phyloP scores from a whole-genome alignment of 495 filamentous ascomycete species.

The Massariosphaeria phaeospora region DNA sequence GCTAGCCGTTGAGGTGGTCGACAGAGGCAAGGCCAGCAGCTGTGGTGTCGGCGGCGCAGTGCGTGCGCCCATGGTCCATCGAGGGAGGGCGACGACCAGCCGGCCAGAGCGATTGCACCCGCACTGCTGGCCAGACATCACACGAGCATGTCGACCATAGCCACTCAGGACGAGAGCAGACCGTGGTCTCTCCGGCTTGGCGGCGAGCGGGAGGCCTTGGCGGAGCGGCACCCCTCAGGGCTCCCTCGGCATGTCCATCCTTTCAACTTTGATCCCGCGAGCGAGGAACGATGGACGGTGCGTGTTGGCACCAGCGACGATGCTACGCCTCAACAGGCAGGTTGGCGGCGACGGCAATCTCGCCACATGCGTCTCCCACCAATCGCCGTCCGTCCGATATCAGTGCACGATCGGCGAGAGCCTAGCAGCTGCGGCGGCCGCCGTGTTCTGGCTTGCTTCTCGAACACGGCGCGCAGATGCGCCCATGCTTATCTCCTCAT shows the following conservation, averaged over 20 bases:
- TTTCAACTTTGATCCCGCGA: background rate
- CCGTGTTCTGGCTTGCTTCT: constrained; percentile 6
- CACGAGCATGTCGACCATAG: background rate
- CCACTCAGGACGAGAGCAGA: background rate
- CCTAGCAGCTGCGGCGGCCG: background rate
- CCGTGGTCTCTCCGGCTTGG: background rate
- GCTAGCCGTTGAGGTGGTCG: background rate
- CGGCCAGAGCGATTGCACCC: background rate
- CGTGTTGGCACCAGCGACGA: too few species aligned
- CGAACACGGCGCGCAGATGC: constrained; percentile 6
- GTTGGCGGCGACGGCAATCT: background rate
- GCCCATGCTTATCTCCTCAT: constrained; percentile 26
- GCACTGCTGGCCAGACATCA: background rate
- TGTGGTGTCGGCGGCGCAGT: too few species aligned
- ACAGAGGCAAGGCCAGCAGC: too few species aligned
- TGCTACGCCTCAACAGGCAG: constrained; percentile 7
- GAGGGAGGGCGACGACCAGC: background rate
- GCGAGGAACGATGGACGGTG: too few species aligned
- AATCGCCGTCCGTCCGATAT: background rate
- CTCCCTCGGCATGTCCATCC: background rate
- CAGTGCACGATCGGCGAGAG: background rate
- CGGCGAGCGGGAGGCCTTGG: background rate
- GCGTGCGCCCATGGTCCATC: background rate
- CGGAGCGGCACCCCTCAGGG: constrained; percentile 9
- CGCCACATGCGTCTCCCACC: background rate